Conservation (phyloP, 768 basidiomycete genomes). For the Jaapia argillacea region DNA sequence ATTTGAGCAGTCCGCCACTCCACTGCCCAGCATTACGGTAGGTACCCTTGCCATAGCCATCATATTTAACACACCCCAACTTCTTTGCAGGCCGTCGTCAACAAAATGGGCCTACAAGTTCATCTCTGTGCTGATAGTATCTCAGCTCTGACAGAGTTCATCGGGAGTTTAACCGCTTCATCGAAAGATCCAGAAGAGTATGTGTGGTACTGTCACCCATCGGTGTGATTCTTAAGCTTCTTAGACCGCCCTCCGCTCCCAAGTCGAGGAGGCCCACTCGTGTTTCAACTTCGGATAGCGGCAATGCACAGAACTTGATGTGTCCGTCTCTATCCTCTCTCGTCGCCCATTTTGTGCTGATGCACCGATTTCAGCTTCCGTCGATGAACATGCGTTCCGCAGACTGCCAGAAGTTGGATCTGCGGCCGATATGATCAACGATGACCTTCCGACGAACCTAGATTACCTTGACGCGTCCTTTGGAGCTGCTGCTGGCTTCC, state of each 20-base stretch:
- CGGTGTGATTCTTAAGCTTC: too few relatives aligned
- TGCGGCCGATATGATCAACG: conserved; percentile 80
- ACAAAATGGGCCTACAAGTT: conserved; percentile 41
- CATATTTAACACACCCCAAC: too few relatives aligned
- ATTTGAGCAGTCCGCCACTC: too few relatives aligned
- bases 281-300: too few relatives aligned
- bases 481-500: conserved; percentile 65
- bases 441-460: conserved; percentile 83
- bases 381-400: conserved; percentile 80
- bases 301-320: too few relatives aligned
- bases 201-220: too few relatives aligned
- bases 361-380: conserved; percentile 38
- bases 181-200: too few relatives aligned
- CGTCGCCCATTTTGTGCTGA: background rate
- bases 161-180: conserved; percentile 36
- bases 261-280: too few relatives aligned
- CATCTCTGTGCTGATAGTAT: conserved; percentile 78
- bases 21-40: too few relatives aligned
- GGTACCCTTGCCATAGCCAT: too few relatives aligned
- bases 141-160: conserved; percentile 44
- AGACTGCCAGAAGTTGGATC: conserved; percentile 66
- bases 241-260: too few relatives aligned
- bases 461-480: conserved; percentile 85
- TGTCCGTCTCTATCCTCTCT: too few relatives aligned
- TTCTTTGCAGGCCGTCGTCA: conserved; percentile 44